A percentile compares a stretch with the other conserved stretches of the same genome.
Evolutionary conservation across 2,329 filamentous ascomycete genomes (phyloP).

Genomic region (Cercospora sojina): DNA sequence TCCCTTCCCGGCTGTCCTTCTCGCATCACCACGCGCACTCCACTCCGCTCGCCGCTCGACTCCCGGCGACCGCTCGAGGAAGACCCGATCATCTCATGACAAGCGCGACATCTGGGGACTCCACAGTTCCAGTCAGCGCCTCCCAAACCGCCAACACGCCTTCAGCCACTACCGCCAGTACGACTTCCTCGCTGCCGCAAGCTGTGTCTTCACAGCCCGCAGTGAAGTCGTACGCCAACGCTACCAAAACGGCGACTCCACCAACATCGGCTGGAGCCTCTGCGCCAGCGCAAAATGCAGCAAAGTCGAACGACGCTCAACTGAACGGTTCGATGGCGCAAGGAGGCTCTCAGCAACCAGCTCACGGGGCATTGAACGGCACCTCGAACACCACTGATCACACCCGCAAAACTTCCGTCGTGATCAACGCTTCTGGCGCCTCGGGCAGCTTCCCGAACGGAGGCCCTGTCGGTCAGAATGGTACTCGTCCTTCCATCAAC

Average conservation of each 20-base stretch:
- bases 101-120: slow-evolving; percentile 57
- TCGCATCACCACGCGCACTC: background rate
- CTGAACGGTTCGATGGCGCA: slow-evolving; percentile 69
- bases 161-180: slow-evolving; percentile 51
- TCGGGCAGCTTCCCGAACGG: slow-evolving; percentile 76
- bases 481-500: slow-evolving; percentile 62
- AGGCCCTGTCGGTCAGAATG: slow-evolving; percentile 58
- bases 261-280: slow-evolving; percentile 56
- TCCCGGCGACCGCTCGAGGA: slow-evolving; percentile 15
- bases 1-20: background rate
- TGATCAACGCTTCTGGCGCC: slow-evolving; percentile 81
- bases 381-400: slow-evolving; percentile 61
- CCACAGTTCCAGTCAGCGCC: slow-evolving; percentile 46
- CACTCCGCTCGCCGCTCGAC: slow-evolving; percentile 4
- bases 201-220: slow-evolving; percentile 55
- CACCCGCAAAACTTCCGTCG: slow-evolving; percentile 82
- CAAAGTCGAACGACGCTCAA: slow-evolving; percentile 65
- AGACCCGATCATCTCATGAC: slow-evolving; percentile 54
- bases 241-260: slow-evolving; percentile 56
- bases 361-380: slow-evolving; percentile 68
- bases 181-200: slow-evolving; percentile 51
- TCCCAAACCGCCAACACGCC: slow-evolving; percentile 45
- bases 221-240: slow-evolving; percentile 62
- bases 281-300: slow-evolving; percentile 47
- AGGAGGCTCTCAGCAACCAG: slow-evolving; percentile 44